Evolutionary conservation across 192 early-diverging fungal species (phyloP).

Genomic region (Backusella westeae): DNA sequence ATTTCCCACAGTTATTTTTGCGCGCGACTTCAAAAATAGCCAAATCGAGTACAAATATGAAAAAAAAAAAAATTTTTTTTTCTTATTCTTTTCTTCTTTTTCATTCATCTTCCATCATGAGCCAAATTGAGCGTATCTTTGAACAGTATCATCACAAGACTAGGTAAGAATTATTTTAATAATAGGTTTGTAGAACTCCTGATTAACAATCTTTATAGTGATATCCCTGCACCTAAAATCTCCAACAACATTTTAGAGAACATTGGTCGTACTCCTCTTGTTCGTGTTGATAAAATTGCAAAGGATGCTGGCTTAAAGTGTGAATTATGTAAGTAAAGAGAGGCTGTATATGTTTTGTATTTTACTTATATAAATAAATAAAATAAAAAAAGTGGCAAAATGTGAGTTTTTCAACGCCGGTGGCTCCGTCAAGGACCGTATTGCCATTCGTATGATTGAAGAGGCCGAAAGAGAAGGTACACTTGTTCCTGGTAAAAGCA

Average conservation of each 20-base stretch:
- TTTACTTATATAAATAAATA: no score
- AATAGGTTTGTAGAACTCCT: not conserved
- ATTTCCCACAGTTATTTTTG: conserved; percentile 5
- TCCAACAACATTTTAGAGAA: conserved; percentile 89
- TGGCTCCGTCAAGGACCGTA: conserved; percentile 97
- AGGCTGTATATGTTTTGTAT: not conserved
- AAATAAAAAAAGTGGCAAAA: conserved; percentile 67
- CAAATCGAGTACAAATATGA: not conserved
- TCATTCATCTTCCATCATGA: not conserved
- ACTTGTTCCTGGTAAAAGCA: conserved; percentile 84
- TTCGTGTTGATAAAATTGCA: conserved; percentile 87
- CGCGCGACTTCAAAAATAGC: not conserved
- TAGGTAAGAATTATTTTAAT: not conserved
- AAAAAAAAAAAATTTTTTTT: not conserved
- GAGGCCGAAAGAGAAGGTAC: conserved; percentile 90
- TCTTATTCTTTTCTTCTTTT: not conserved
- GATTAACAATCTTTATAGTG: conserved; percentile 15
- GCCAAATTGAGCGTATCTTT: conserved; percentile 2
- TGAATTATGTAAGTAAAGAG: conserved; percentile 70
- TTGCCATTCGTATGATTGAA: conserved; percentile 95
- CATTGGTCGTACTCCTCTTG: conserved; percentile 95
- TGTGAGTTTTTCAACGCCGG: conserved; percentile 99
- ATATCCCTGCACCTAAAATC: conserved; percentile 71
- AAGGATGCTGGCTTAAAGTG: conserved; percentile 90
- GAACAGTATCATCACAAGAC: conserved; percentile 12